Conservation (phyloP, 1,284 basidiomycete genomes). For the Puccinia sorghi region DNA sequence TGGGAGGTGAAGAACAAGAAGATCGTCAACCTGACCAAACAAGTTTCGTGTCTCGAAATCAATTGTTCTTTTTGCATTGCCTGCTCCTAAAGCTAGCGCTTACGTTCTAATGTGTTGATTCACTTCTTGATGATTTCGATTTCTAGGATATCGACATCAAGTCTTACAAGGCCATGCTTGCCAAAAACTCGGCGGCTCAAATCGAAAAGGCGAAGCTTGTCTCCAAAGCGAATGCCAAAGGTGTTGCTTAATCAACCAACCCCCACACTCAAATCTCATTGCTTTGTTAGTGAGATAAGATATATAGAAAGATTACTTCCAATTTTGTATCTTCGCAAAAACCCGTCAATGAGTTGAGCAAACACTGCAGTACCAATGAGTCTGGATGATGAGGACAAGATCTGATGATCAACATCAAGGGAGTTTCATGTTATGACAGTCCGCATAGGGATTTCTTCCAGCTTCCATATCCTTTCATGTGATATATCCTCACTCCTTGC, state of each 20-base stretch:
- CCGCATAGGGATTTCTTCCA: neutral
- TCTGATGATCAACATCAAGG: too few relatives aligned
- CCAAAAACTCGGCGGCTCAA: constrained; percentile 60
- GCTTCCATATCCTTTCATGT: too few relatives aligned
- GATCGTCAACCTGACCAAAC: constrained; percentile 86
- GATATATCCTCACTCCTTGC: too few relatives aligned
- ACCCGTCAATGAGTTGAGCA: too few relatives aligned
- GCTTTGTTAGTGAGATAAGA: too few relatives aligned
- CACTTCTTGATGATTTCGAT: neutral
- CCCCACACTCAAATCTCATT: too few relatives aligned
- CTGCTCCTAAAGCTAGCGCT: neutral
- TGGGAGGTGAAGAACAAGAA: constrained; percentile 97
- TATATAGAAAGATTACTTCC: neutral
- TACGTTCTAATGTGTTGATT: neutral
- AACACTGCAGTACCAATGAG: neutral
- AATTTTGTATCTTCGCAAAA: too few relatives aligned
- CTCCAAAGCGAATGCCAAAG: constrained; percentile 67
- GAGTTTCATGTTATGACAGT: too few relatives aligned
- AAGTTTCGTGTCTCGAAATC: constrained; percentile 63
- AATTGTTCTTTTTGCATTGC: too few relatives aligned
- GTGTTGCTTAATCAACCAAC: constrained; percentile 57
- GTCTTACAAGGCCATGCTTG: constrained; percentile 81
- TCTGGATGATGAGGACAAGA: too few relatives aligned
- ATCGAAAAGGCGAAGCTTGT: constrained; percentile 91
- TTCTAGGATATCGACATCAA: constrained; percentile 67